These are phyloP conservation scores for Alnus glutinosa DNA, from an alignment of 306 rosid genomes.

Conservation along the genomic window DNA sequence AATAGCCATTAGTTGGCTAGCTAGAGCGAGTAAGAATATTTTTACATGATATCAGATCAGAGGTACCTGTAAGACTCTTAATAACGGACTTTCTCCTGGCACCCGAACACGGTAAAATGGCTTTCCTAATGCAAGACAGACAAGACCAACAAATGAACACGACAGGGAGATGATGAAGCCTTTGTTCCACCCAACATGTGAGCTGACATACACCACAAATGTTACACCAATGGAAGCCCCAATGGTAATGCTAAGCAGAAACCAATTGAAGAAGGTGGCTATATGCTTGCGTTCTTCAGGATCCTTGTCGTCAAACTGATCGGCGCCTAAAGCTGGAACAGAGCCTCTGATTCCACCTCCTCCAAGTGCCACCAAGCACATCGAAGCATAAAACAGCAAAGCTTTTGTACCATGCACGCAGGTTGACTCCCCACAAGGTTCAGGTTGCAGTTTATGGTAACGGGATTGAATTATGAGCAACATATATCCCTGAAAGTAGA, in stretches of 20 bases:
- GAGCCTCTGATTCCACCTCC: conserved; percentile 62
- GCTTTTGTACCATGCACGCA: conserved; percentile 54
- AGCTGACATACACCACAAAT: conserved; percentile 54
- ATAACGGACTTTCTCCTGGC: conserved; percentile 49
- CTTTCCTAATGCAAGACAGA: conserved; percentile 45
- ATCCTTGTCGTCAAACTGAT: conserved; percentile 49
- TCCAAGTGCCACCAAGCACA: conserved; percentile 54
- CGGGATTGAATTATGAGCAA: conserved; percentile 52
- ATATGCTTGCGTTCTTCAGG: conserved; percentile 39
- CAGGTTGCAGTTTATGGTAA: conserved; percentile 43
- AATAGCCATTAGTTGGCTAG: too few relatives aligned
- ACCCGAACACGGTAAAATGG: conserved; percentile 40
- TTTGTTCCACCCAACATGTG: conserved; percentile 33
- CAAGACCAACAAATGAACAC: conserved; percentile 39
- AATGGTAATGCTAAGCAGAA: conserved; percentile 42
- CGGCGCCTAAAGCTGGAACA: conserved; percentile 58
- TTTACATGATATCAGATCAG: too few relatives aligned
- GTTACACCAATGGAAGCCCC: conserved; percentile 56
- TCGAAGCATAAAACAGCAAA: conserved; percentile 39
- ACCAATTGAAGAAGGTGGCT: conserved; percentile 62
- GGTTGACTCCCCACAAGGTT: conserved; percentile 35
- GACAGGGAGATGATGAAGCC: conserved; percentile 51
- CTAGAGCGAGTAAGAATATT: too few relatives aligned
- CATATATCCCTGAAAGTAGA: conserved; percentile 45
- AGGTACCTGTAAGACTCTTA: conserved; percentile 46